Evolutionary conservation across 331 rosid species (phyloP).

Genomic region (Quercus tomentella): DNA sequence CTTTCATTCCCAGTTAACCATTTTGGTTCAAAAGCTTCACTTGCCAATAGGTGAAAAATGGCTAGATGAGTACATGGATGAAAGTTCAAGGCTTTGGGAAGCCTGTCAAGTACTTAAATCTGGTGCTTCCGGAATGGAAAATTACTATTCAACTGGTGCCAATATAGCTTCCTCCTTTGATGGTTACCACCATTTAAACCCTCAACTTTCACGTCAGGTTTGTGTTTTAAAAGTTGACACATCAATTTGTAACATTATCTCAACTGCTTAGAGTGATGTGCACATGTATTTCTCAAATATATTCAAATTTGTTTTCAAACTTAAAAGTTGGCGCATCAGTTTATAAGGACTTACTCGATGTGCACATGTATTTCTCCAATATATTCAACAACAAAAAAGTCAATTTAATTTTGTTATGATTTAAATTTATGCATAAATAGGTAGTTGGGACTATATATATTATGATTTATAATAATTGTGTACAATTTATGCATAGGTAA

Average conservation of each 20-base stretch:
- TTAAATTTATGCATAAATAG: too few species aligned
- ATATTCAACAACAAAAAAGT: too few species aligned
- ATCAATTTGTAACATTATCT: background rate
- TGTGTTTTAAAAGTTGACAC: too few species aligned
- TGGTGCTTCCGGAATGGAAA: constrained; percentile 59
- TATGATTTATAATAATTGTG: background rate
- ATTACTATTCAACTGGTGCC: constrained; percentile 28
- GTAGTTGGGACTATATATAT: background rate
- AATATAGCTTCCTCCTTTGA: constrained; percentile 51
- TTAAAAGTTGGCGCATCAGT: too few species aligned
- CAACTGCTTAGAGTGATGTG: background rate
- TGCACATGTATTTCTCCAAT: too few species aligned
- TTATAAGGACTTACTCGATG: too few species aligned
- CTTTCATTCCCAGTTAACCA: constrained; percentile 63
- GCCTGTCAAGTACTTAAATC: constrained; percentile 73
- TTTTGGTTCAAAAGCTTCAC: constrained; percentile 57
- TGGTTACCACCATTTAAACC: constrained; percentile 40
- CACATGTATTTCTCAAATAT: background rate
- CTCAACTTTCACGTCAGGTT: constrained; percentile 57
- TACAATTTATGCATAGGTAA: constrained; percentile 28
- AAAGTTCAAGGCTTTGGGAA: constrained; percentile 77
- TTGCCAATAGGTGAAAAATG: constrained; percentile 81
- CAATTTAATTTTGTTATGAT: background rate
- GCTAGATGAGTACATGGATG: constrained; percentile 93
- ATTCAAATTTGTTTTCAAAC: background rate